Conservation (phyloP, 148 eudicot species). For the Limonium bicolor region DNA sequence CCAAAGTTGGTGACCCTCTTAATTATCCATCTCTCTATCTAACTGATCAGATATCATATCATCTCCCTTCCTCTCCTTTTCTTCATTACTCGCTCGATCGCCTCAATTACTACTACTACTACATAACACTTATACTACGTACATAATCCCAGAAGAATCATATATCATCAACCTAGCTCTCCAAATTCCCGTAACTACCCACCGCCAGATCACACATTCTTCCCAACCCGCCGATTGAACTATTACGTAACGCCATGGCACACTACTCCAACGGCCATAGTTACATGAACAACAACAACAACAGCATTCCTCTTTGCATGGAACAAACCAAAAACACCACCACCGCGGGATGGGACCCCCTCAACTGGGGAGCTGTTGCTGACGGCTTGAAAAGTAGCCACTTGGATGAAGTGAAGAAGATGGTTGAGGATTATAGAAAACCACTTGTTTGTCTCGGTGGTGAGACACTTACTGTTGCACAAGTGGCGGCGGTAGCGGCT, state of each 20-base stretch:
- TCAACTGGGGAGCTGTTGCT: constrained; percentile 15
- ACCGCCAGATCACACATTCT: background rate
- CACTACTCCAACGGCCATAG: background rate
- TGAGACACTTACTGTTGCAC: constrained; percentile 12
- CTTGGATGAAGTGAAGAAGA: constrained; percentile 16
- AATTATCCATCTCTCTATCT: too few relatives aligned
- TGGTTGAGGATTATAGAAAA: constrained; percentile 14
- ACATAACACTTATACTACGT: background rate
- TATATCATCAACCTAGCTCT: background rate
- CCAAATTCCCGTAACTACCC: background rate
- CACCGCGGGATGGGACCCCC: constrained; percentile 4
- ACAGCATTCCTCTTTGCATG: background rate
- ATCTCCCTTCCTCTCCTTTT: background rate
- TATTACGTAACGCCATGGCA: too few relatives aligned
- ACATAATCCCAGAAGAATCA: background rate
- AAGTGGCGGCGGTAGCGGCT: constrained; percentile 16
- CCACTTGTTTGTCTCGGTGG: constrained; percentile 10
- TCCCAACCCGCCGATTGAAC: constrained; percentile 1
- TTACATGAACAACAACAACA: background rate
- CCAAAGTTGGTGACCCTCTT: background rate
- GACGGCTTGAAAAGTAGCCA: constrained; percentile 18
- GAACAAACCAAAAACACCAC: background rate
- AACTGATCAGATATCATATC: background rate
- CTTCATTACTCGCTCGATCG: background rate
- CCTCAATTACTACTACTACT: too few relatives aligned